Conservation (phyloP, 2,329 filamentous ascomycete genomes). For the Amauroascus verrucosus region DNA sequence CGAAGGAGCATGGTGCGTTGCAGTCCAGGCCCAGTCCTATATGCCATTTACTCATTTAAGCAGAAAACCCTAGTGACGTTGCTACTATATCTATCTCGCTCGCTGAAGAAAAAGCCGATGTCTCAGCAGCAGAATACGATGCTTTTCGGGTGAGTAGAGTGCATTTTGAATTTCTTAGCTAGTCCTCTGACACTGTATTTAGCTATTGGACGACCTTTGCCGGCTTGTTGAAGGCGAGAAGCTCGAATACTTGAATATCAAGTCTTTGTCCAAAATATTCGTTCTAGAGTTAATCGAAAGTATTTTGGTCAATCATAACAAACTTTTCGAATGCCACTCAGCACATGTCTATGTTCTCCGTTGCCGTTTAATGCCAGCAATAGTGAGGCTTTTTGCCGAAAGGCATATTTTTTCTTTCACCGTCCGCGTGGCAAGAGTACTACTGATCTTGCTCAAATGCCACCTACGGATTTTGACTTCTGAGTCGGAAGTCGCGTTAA, state of each 20-base stretch:
- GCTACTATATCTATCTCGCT: conserved; percentile 40
- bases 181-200: conserved; percentile 14
- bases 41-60: not conserved
- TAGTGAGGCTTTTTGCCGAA: conserved; percentile 67
- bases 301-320: conserved; percentile 73
- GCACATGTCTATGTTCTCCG: conserved; percentile 75
- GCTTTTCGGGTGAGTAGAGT: conserved; percentile 57
- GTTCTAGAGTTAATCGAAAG: conserved; percentile 88
- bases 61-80: not conserved
- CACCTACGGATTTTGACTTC: conserved; percentile 63
- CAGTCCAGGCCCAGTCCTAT: not conserved
- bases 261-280: conserved; percentile 68
- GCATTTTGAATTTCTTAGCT: not conserved
- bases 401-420: conserved; percentile 71
- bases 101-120: conserved; percentile 53
- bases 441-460: conserved; percentile 69
- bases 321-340: conserved; percentile 63
- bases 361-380: conserved; percentile 68
- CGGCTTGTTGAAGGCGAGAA: conserved; percentile 75
- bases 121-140: conserved; percentile 71
- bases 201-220: conserved; percentile 84
- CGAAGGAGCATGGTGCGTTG: conserved; percentile 62
- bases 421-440: conserved; percentile 68
- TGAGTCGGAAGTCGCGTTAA: conserved; percentile 75
- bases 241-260: conserved; percentile 70